A percentile compares a stretch with the other conserved stretches of the same genome.
These are phyloP conservation scores for Monilinia fructigena DNA, from an alignment of 2,329 filamentous ascomycete species.

Conservation along the genomic window DNA sequence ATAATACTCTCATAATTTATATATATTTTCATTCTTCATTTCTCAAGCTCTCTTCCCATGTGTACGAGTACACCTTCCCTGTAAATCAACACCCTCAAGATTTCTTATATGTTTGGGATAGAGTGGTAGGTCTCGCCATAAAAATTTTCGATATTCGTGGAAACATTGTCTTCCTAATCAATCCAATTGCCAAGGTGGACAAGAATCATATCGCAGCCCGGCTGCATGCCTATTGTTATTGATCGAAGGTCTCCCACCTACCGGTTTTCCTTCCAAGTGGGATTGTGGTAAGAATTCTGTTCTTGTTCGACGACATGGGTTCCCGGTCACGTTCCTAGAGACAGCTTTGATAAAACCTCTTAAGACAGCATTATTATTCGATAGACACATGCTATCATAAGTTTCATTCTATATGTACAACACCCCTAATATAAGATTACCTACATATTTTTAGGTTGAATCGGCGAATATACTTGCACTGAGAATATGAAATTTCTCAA, in stretches of 20 bases:
- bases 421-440: background rate
- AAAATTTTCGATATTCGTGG: background rate
- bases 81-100: background rate
- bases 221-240: no score
- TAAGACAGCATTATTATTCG: no score
- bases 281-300: background rate
- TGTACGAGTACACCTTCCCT: background rate
- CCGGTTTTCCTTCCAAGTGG: background rate
- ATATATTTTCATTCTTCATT: background rate
- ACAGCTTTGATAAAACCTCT: no score
- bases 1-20: background rate
- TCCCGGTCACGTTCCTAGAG: no score
- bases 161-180: no score
- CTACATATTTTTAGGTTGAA: background rate
- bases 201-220: no score
- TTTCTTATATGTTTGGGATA: background rate
- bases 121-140: background rate
- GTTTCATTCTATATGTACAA: background rate
- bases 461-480: background rate
- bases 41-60: background rate
- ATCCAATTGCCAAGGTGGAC: background rate
- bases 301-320: no score
- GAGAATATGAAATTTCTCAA: background rate
- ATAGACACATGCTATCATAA: background rate
- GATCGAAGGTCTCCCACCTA: background rate